Evolutionary conservation across 805 yeast species (phyloP).

Genomic region (Yamadazyma paraphyllophila): DNA sequence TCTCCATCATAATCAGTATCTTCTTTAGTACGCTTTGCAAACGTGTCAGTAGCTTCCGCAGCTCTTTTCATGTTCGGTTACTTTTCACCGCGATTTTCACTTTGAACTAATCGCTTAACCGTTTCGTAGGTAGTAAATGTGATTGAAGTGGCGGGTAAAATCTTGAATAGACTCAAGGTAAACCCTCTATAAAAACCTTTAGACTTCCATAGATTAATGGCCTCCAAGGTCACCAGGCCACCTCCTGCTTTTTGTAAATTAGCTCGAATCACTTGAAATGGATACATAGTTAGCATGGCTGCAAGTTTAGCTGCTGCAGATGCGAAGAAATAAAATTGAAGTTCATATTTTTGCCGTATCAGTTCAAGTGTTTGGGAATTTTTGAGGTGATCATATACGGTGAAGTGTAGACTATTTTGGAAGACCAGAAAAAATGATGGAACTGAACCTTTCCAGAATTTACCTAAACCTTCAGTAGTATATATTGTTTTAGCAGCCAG

Average conservation of each 20-base stretch:
- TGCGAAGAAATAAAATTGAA: conserved; percentile 56
- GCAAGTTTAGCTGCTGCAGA: conserved; percentile 68
- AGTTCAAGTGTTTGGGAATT: conserved; percentile 7
- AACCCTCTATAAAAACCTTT: conserved; percentile 83
- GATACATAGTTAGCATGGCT: conserved; percentile 71
- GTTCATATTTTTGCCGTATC: conserved; percentile 16
- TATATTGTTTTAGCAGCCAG: conserved; percentile 55
- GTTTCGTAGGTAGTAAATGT: conserved; percentile 85
- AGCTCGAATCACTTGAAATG: conserved; percentile 77
- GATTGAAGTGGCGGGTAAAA: conserved; percentile 89
- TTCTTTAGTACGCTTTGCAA: not conserved
- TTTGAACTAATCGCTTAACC: conserved; percentile 22
- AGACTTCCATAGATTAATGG: conserved; percentile 35
- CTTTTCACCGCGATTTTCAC: not conserved
- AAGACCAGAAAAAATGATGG: conserved; percentile 80
- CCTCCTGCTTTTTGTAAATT: conserved; percentile 55
- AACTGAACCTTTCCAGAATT: conserved; percentile 70
- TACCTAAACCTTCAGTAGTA: conserved; percentile 53
- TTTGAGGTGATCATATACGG: conserved; percentile 80
- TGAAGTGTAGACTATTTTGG: conserved; percentile 87
- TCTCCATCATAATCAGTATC: not conserved
- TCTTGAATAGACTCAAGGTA: conserved; percentile 72
- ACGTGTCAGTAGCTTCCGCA: conserved; percentile 1
- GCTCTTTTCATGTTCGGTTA: conserved; percentile 1
- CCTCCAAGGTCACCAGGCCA: conserved; percentile 29